A percentile compares a stretch with the other conserved stretches of the same genome.
Conservation (phyloP, 805 yeast genomes). For the Cyberlindnera suaveolens region DNA sequence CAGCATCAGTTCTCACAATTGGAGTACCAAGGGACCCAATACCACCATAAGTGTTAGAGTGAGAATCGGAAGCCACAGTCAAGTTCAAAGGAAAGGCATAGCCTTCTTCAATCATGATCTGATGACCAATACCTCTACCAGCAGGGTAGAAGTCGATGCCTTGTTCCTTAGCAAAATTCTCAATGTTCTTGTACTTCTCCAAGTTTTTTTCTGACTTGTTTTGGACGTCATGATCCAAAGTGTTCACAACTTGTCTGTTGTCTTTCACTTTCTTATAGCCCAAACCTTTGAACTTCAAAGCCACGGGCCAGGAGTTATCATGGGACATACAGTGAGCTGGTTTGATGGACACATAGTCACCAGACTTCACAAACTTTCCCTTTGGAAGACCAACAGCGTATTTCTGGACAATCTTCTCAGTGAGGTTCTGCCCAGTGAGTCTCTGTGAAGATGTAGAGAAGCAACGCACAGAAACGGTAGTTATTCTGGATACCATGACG, state of each 20-base stretch:
- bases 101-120: constrained; percentile 98
- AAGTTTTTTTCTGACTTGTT: constrained; percentile 85
- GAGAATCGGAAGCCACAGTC: constrained; percentile 96
- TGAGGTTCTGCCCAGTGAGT: constrained; percentile 60
- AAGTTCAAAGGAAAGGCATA: constrained; percentile 92
- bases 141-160: constrained; percentile 98
- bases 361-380: constrained; percentile 74
- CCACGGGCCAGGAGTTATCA: constrained; percentile 99
- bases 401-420: constrained; percentile 92
- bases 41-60: constrained; percentile 97
- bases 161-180: constrained; percentile 81
- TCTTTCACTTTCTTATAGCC: constrained; percentile 84
- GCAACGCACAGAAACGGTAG: constrained; percentile 6
- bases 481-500: no score
- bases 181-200: constrained; percentile 82
- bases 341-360: constrained; percentile 90
- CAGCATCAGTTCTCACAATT: constrained; percentile 97
- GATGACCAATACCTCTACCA: constrained; percentile 98
- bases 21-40: constrained; percentile 95
- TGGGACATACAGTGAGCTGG: constrained; percentile 99
- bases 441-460: constrained; percentile 17
- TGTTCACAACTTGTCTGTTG: constrained; percentile 88
- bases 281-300: constrained; percentile 88
- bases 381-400: constrained; percentile 81
- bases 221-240: constrained; percentile 97